Evolutionary conservation across 441 rosid species (phyloP).

Genomic region (Manihot esculenta): DNA sequence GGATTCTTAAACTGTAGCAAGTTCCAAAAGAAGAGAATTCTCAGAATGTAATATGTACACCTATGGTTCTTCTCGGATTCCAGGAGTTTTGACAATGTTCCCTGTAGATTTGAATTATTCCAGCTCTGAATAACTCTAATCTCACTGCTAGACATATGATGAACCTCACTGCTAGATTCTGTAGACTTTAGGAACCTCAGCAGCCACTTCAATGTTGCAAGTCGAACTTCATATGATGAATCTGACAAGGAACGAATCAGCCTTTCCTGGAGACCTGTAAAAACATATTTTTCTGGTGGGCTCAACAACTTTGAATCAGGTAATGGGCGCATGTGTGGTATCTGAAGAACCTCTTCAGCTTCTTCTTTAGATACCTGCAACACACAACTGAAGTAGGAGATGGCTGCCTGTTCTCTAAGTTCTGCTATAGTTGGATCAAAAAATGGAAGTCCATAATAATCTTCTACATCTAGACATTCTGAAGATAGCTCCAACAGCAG

Average conservation of each 20-base stretch:
- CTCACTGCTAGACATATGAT: constrained; percentile 36
- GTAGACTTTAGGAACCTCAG: constrained; percentile 58
- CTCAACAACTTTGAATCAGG: constrained; percentile 29
- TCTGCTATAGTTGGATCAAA: constrained; percentile 83
- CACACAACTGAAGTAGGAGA: constrained; percentile 77
- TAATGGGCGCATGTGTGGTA: constrained; percentile 28
- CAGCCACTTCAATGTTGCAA: constrained; percentile 85
- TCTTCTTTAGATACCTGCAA: constrained; percentile 60
- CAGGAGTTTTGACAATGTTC: constrained; percentile 55
- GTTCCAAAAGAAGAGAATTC: constrained; percentile 86
- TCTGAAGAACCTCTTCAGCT: constrained; percentile 37
- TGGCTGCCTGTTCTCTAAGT: constrained; percentile 79
- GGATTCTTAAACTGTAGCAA: constrained; percentile 53
- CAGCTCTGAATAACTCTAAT: constrained; percentile 53
- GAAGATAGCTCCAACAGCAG: constrained; percentile 68
- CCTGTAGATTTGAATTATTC: constrained; percentile 66
- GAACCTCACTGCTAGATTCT: constrained; percentile 34
- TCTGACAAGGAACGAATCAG: constrained; percentile 62
- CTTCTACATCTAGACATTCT: constrained; percentile 61
- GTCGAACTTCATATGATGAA: constrained; percentile 88
- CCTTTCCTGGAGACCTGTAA: constrained; percentile 51
- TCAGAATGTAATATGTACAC: constrained; percentile 71
- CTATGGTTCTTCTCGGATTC: constrained; percentile 65
- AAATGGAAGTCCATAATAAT: constrained; percentile 53
- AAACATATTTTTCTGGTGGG: constrained; percentile 33